Evolutionary conservation across 192 early-diverging fungal species (phyloP).

Genomic region (Backusella mclennaniae): DNA sequence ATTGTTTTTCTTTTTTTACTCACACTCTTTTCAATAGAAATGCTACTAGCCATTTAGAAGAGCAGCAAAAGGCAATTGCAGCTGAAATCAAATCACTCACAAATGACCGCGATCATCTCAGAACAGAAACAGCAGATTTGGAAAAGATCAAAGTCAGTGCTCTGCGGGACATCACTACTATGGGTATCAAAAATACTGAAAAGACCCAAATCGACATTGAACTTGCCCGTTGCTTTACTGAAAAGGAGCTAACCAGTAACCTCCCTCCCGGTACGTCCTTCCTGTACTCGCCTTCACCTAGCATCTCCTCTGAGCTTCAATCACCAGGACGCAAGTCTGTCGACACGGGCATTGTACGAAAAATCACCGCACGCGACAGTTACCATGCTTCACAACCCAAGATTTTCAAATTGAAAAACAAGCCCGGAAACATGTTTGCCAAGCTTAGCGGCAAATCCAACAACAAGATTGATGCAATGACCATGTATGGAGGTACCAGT

Average conservation of each 20-base stretch:
- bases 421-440: slow-evolving; percentile 36
- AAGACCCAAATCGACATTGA: slow-evolving; percentile 54
- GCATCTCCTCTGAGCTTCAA: slow-evolving; percentile 16
- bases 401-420: slow-evolving; percentile 58
- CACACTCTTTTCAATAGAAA: background rate
- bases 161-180: slow-evolving; percentile 46
- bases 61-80: slow-evolving; percentile 45
- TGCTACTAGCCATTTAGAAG: slow-evolving; percentile 34
- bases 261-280: slow-evolving; percentile 30
- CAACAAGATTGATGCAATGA: background rate
- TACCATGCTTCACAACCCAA: slow-evolving; percentile 31
- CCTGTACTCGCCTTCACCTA: slow-evolving; percentile 15
- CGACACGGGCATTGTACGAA: slow-evolving; percentile 20
- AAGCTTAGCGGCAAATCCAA: slow-evolving; percentile 20
- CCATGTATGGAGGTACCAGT: background rate
- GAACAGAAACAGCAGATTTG: slow-evolving; percentile 40
- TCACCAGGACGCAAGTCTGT: slow-evolving; percentile 25
- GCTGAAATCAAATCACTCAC: slow-evolving; percentile 44
- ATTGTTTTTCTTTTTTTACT: background rate
- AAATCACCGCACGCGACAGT: background rate
- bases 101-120: slow-evolving; percentile 44
- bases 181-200: slow-evolving; percentile 54
- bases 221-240: slow-evolving; percentile 39
- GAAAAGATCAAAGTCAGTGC: slow-evolving; percentile 48
- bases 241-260: slow-evolving; percentile 16